Conservation (phyloP, 176 grass and related monocot genomes). For the Triticum monococcum region DNA sequence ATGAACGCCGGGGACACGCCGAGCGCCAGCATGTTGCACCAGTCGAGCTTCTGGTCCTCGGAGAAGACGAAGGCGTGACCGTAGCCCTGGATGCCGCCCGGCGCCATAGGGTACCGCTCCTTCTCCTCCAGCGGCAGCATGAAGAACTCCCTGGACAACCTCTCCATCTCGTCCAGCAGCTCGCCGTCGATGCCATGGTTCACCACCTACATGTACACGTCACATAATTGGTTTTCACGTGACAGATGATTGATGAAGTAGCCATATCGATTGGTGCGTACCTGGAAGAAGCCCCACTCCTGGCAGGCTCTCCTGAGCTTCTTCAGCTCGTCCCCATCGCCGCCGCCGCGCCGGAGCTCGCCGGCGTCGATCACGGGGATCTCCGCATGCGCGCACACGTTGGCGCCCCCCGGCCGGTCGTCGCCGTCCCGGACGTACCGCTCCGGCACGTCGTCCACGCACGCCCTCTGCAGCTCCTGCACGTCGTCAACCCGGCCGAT, state of each 20-base stretch:
- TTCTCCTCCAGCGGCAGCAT: conserved; percentile 89
- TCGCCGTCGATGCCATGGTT: conserved; percentile 66
- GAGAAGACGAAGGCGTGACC: conserved; percentile 94
- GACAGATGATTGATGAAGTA: not conserved
- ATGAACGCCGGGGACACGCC: conserved; percentile 64
- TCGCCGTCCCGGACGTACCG: conserved; percentile 56
- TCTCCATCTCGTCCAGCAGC: conserved; percentile 68
- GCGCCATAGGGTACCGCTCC: conserved; percentile 74
- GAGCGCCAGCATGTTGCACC: conserved; percentile 94
- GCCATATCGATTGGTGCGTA: not conserved
- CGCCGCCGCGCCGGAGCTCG: conserved; percentile 26
- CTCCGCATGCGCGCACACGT: not conserved
- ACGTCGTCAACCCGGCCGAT: conserved; percentile 60
- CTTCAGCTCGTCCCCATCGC: conserved; percentile 33
- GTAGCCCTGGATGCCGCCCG: conserved; percentile 79
- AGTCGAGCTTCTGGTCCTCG: conserved; percentile 91
- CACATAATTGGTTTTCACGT: not conserved
- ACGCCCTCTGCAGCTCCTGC: conserved; percentile 61
- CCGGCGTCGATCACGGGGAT: conserved; percentile 72
- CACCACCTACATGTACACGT: conserved; percentile 40
- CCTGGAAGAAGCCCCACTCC: conserved; percentile 96
- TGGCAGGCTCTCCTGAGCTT: conserved; percentile 60
- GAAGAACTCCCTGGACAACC: conserved; percentile 69
- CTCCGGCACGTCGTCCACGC: conserved; percentile 44
- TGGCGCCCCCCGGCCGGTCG: conserved; percentile 44